A percentile compares a stretch with the other conserved stretches of the same genome.
Conservation (phyloP, 495 filamentous ascomycete species). For the Articulospora tetracladia region DNA sequence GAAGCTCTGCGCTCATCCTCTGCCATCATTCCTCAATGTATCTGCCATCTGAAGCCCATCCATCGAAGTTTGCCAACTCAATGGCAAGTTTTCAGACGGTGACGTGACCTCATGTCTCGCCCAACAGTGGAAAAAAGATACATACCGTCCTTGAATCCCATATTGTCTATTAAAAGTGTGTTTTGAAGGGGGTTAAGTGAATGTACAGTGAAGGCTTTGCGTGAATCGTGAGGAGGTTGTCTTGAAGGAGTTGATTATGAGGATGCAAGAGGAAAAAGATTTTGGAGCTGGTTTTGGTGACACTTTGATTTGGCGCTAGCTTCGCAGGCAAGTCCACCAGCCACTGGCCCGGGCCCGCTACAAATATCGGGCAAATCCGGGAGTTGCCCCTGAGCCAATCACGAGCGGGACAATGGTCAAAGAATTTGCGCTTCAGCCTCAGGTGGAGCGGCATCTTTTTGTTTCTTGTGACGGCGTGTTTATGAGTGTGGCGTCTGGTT, state of each 20-base stretch:
- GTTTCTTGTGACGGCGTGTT: background rate
- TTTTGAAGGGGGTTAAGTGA: background rate
- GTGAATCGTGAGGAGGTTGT: background rate
- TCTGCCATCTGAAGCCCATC: background rate
- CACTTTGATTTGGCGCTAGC: background rate
- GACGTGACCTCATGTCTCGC: slow-evolving; percentile 11
- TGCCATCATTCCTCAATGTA: background rate
- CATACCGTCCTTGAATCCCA: slow-evolving; percentile 20
- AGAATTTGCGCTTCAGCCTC: background rate
- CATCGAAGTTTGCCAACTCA: background rate
- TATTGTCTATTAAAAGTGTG: slow-evolving; percentile 18
- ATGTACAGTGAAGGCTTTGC: background rate
- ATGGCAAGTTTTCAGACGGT: slow-evolving; percentile 9
- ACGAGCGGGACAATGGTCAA: background rate
- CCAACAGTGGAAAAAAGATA: slow-evolving; percentile 4
- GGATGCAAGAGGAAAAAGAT: slow-evolving; percentile 12
- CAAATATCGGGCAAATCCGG: slow-evolving; percentile 1
- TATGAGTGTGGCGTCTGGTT: background rate
- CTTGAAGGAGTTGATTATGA: slow-evolving; percentile 3
- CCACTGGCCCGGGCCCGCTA: background rate
- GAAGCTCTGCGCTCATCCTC: background rate
- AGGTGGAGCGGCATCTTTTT: background rate
- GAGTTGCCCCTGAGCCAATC: background rate
- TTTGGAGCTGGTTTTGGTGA: slow-evolving; percentile 3
- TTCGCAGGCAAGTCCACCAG: too few relatives aligned